Conservation (phyloP, 257 asterid genomes). For the Ocimum tenuiflorum region DNA sequence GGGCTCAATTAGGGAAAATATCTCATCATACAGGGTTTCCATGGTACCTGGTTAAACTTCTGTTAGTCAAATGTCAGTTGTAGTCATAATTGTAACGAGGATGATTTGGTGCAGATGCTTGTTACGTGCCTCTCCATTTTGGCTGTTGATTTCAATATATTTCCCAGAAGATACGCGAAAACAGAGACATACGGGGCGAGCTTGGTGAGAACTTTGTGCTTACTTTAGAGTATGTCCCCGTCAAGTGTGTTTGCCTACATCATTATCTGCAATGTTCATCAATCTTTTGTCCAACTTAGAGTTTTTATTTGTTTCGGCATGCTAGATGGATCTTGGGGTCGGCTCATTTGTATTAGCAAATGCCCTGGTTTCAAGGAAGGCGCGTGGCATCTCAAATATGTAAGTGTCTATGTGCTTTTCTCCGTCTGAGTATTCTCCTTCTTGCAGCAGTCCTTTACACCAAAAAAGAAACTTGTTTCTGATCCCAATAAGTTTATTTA, state of each 20-base stretch:
- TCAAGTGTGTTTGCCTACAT: neutral
- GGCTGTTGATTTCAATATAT: conserved; percentile 94
- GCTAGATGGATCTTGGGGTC: conserved; percentile 96
- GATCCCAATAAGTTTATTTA: neutral
- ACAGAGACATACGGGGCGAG: conserved; percentile 92
- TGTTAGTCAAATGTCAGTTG: conserved; percentile 16
- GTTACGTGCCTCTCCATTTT: conserved; percentile 65
- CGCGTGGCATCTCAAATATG: conserved; percentile 62
- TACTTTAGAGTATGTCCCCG: neutral
- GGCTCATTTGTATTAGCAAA: conserved; percentile 88
- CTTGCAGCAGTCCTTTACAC: neutral
- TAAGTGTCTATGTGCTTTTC: conserved; percentile 26
- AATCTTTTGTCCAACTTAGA: neutral
- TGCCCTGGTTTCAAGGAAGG: conserved; percentile 81
- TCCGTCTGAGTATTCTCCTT: neutral
- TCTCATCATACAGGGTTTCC: conserved; percentile 73
- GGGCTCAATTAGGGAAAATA: conserved; percentile 40
- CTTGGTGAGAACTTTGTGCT: conserved; percentile 49
- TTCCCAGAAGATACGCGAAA: conserved; percentile 93
- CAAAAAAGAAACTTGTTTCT: neutral
- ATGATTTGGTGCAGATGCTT: conserved; percentile 62
- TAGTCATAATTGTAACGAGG: conserved; percentile 16
- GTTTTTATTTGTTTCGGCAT: conserved; percentile 2
- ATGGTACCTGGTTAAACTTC: conserved; percentile 42
- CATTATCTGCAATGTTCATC: neutral